Conservation (phyloP, 2,329 filamentous ascomycete species). For the Colletotrichum somersetense region DNA sequence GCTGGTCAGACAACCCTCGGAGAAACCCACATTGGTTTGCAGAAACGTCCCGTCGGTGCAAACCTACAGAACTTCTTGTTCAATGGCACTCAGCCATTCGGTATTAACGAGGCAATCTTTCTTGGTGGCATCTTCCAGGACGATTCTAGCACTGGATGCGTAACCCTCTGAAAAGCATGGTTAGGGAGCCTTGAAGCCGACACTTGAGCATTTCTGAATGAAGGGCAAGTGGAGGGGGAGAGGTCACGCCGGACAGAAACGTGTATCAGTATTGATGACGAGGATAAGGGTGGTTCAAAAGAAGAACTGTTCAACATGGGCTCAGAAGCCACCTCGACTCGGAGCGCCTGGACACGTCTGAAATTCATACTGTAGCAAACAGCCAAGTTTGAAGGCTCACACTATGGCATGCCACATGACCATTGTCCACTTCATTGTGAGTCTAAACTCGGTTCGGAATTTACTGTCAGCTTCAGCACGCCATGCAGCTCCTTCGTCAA, state of each 20-base stretch:
- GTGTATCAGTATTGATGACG: background rate
- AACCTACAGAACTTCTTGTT: background rate
- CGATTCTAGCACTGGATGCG: background rate
- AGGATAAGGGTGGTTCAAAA: background rate
- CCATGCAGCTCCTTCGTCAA: background rate
- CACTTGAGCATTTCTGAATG: background rate
- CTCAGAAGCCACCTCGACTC: background rate
- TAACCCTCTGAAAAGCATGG: background rate
- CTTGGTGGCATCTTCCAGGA: background rate
- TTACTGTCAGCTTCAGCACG: background rate
- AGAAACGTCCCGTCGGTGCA: background rate
- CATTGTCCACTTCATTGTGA: background rate
- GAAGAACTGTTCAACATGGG: background rate
- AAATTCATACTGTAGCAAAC: background rate
- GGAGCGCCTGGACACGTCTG: too few species aligned
- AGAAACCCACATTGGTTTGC: background rate
- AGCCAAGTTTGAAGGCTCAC: too few species aligned
- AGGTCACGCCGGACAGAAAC: background rate
- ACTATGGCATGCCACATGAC: too few species aligned
- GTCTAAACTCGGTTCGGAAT: background rate
- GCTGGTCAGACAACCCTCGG: background rate
- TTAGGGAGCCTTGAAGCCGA: background rate
- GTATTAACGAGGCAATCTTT: background rate
- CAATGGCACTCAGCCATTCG: background rate
- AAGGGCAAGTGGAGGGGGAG: too few species aligned